Evolutionary conservation across 2,329 filamentous ascomycete genomes (phyloP).

Genomic region (Penicillium palitans): DNA sequence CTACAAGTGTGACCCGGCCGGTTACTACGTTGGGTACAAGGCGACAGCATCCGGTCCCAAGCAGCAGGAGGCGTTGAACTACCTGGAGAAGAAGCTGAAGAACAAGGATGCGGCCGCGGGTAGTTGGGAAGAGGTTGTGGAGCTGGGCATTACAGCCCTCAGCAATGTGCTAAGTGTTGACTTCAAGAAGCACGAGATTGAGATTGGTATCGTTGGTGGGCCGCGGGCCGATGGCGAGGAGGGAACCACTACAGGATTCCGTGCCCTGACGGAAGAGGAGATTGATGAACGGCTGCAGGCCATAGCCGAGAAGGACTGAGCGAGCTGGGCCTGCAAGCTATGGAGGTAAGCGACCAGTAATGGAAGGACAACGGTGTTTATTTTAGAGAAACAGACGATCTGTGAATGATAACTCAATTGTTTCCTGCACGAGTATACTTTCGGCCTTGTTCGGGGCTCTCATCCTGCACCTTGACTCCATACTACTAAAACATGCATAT

Average conservation of each 20-base stretch:
- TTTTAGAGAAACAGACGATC: conserved; percentile 19
- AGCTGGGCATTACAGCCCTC: conserved; percentile 90
- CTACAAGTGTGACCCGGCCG: conserved; percentile 97
- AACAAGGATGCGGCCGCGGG: conserved; percentile 95
- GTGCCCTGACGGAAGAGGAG: conserved; percentile 91
- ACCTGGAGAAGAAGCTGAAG: conserved; percentile 99
- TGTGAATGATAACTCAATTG: conserved; percentile 22
- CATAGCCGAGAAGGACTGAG: conserved; percentile 97
- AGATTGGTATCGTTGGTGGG: conserved; percentile 94
- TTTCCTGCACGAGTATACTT: conserved; percentile 18
- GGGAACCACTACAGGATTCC: conserved; percentile 76
- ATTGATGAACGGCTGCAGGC: conserved; percentile 97
- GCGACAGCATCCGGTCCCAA: conserved; percentile 95
- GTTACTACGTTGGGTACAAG: conserved; percentile 98
- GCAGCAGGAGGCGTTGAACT: conserved; percentile 97
- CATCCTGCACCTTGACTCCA: background rate
- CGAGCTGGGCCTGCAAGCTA: conserved; percentile 15
- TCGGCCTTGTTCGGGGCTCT: conserved; percentile 14
- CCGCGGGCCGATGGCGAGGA: conserved; percentile 79
- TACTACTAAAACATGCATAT: background rate
- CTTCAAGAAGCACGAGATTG: conserved; percentile 99
- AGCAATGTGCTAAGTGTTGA: conserved; percentile 97
- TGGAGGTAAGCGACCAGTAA: conserved; percentile 22
- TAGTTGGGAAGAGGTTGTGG: conserved; percentile 95
- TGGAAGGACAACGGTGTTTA: conserved; percentile 4